Evolutionary conservation across 805 yeast species (phyloP), one percentile per base, ranked within the genome.

Genomic region (Barnettozyma wickerhamii): DNA sequence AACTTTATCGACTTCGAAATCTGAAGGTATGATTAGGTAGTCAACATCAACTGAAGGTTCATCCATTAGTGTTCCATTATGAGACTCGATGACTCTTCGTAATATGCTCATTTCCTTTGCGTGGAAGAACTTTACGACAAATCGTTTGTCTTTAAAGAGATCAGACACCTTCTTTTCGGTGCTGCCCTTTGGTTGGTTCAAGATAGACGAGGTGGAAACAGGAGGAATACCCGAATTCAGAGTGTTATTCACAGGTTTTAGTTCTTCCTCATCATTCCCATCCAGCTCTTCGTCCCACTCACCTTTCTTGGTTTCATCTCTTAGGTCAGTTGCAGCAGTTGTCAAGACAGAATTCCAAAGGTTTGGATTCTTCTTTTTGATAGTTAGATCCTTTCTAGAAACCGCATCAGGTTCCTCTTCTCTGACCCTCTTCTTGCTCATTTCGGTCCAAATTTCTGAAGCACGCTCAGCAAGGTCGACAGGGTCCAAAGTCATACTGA

Each of bases 41-140:
- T 42, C 26, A 1, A 46, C 40, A 6, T 40, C 40, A 7, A 24
- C n/a, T 12, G 29, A 23, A 6, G 33, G 19, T 3, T 32, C 28
- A 13, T 39, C 28, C 24, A 46, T 18, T 14, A 46, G 49, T 49
- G 40, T 48, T 1, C 83, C 85, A 42, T 61, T 64, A 47, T 75
- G 74, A 1, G 75, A 68, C 37, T 47, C 50, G 2, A 79, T 68
- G 0, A 75, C 73, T 23, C 62, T 63, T 4, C 48, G 42, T 21
- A 80, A 58, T 5, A 71, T 63, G 1, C 52, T 35, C 4, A 48
- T 43, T 51, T 78, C 72, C 7, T 58, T 55, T 1, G 53, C 44
- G 7, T 62, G 59, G 45, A 69, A 81, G 17, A 71, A 76, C 13
- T 58, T 53, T 9, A 73, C 53, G 10, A 62, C 47, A 50, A 83